These are phyloP conservation scores for Ogataea pignaliae DNA, from an alignment of 805 yeast genomes.

Conservation along the genomic window DNA sequence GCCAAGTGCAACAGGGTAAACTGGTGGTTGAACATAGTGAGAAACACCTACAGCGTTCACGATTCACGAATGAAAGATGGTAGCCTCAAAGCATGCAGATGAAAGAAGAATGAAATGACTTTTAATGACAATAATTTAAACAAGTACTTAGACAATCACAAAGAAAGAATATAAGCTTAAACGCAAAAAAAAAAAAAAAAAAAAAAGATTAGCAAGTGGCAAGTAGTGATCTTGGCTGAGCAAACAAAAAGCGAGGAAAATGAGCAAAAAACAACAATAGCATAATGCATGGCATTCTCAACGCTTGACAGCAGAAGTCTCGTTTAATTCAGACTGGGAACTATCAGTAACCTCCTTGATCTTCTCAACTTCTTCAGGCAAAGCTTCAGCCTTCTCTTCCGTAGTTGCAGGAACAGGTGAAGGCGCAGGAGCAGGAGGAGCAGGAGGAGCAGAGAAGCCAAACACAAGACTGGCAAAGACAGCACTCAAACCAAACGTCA, in stretches of 20 bases:
- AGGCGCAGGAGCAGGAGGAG: constrained; percentile 5
- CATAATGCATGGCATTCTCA: not conserved
- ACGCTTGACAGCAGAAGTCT: constrained; percentile 28
- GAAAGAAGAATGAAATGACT: too few species aligned
- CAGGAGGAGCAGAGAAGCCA: constrained; percentile 2
- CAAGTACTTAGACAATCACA: too few species aligned
- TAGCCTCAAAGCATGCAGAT: too few species aligned
- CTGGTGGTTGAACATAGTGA: constrained; percentile 27
- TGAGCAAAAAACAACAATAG: not conserved
- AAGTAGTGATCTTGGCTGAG: not conserved
- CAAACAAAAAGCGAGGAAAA: not conserved
- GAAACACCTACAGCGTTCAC: constrained; percentile 16
- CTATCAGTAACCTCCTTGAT: constrained; percentile 11
- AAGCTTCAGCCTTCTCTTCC: constrained; percentile 11
- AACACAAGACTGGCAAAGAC: constrained; percentile 22
- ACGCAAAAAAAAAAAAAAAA: not conserved
- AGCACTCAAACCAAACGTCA: constrained; percentile 40
- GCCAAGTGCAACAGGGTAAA: constrained; percentile 18
- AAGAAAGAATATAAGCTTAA: not conserved
- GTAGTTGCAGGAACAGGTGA: constrained; percentile 2
- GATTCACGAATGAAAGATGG: not conserved
- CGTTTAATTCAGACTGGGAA: constrained; percentile 22
- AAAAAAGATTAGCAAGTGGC: not conserved
- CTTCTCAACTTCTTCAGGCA: constrained; percentile 6
- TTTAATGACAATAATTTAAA: too few species aligned